Base-by-base conservation (phyloP, 2,329 filamentous ascomycete species). In the Colletotrichum somersetense region DNA sequence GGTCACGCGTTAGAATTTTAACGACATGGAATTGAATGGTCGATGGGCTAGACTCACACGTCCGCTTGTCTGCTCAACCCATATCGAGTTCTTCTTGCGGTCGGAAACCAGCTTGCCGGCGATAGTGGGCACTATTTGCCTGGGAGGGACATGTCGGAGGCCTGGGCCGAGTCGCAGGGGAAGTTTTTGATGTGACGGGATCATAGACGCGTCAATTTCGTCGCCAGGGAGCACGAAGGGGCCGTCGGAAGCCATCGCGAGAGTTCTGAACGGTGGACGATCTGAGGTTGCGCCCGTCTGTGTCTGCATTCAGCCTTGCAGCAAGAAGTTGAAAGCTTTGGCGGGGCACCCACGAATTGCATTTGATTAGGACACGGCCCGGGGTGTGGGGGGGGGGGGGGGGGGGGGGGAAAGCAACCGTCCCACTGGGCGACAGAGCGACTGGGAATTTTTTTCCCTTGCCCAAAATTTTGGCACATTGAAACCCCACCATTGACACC, bases 151-250 rank as follows among this genome's bases (percentile, higher is more conserved):
- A 81, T 97, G 91, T 73, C 92, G 92, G 69, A 98, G 87, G 67
- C 95, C 95, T 20, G 94, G 93, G 38, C 95, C 95, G 35, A 98
- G 88, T 67, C 93, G 93, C 74, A 97, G 86, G 50, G 94, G 89
- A 73, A 89, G 85, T 76, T 91, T 93, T 59, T 88, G 86, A 74
- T 92, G 87, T 40, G 89, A 89, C 2, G 94, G 93, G 48, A 97
- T 87, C 46, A 88, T 83, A 35, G 88, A 85, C 1, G 88, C 80
- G 71, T 93, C 89, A 57, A 98, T 87, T 42, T 84, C 79, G 77
- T 98, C 95, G 75, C 96, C 95, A 0, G 96, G 96, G 8, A 98
- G 89, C 73, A 98, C 89, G 74, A 96, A 85, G 58, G 84, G 83
- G n/a, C 86, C 82, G 38, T 89, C 85, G 44, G 87, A 83, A 33